These are phyloP conservation scores for Panaeolus papilionaceus DNA, from an alignment of 768 basidiomycete genomes.

Conservation along the genomic window DNA sequence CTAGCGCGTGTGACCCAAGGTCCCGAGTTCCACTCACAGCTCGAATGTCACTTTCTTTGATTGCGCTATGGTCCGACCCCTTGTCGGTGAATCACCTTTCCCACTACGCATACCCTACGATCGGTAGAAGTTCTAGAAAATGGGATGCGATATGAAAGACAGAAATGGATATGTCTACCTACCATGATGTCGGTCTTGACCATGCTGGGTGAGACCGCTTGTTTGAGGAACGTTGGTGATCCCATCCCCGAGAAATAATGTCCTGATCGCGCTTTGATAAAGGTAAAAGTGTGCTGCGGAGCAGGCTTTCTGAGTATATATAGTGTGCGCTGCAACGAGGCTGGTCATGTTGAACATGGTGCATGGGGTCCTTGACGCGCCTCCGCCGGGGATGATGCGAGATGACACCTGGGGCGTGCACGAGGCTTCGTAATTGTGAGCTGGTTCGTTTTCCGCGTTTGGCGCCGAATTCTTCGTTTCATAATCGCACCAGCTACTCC, in stretches of 20 bases:
- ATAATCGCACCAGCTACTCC: background rate
- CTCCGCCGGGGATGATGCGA: conserved; percentile 12
- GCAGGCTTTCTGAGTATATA: background rate
- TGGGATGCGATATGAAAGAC: background rate
- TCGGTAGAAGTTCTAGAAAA: background rate
- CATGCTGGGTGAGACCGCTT: background rate
- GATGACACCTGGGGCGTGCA: background rate
- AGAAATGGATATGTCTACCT: background rate
- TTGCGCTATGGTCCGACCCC: conserved; percentile 7
- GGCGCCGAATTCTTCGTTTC: background rate
- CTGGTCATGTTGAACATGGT: background rate
- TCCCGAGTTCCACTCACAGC: background rate
- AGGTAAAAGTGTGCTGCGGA: background rate
- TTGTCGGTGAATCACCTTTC: conserved; percentile 4
- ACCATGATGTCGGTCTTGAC: background rate
- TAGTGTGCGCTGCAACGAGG: conserved; percentile 10
- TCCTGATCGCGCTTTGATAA: background rate
- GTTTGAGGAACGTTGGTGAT: background rate
- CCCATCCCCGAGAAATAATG: background rate
- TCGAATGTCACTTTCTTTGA: background rate
- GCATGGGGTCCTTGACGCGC: conserved; percentile 12
- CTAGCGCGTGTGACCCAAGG: background rate
- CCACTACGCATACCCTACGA: background rate
- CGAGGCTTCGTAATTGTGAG: background rate
- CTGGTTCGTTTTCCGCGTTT: conserved; percentile 2